Base-by-base conservation (phyloP, 805 yeast species). In the Zygotorulaspora danielsina region DNA sequence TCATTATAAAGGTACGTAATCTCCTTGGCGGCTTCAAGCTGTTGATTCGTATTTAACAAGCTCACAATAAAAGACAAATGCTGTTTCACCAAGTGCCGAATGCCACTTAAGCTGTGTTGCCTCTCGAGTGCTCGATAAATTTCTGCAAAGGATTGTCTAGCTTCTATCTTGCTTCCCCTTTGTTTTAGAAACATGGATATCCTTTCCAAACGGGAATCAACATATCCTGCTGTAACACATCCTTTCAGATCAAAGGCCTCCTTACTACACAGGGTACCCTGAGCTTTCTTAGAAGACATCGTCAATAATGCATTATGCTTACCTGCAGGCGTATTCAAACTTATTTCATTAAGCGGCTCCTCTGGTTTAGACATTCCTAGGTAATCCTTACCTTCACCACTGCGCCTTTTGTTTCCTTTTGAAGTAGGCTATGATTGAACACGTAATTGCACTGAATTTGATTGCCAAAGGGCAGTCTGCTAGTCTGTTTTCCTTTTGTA, bases 21-120 rank as follows among this genome's bases (percentile, higher is more conserved):
- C 28, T 52, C 58, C 5, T 37, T 34, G 16, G 34, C 19, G 1
- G 59, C 55, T 6, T 29, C 29, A 1, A 30, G 34, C 5, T 39
- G 20, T 10, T 42, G 39, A 25, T 38, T 35, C 4, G 28, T 19
- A 27, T 48, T 52, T 4, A 56, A 19, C 10, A 51, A 33, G 27
- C 49, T 48, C 15, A 58, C 59, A 19, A 61, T 50, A 10, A 52
- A 32, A 32, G 42, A 36, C 36, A 61, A 31, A 40, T 59, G 59
- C 13, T 45, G 50, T 34, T 51, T 58, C 4, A 47, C 39, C 12
- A 51, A 27, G 6, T 34, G 31, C 28, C 41, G 45, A 20, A 53
- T 27, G 11, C 40, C 38, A 8, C 20, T 25, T 29, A 34, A 12
- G 39, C 34, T 39, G 19, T 45, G 49, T 20, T 29, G 24, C 12